Base-by-base conservation (phyloP, 805 yeast genomes). In the Yarrowia divulgata region DNA sequence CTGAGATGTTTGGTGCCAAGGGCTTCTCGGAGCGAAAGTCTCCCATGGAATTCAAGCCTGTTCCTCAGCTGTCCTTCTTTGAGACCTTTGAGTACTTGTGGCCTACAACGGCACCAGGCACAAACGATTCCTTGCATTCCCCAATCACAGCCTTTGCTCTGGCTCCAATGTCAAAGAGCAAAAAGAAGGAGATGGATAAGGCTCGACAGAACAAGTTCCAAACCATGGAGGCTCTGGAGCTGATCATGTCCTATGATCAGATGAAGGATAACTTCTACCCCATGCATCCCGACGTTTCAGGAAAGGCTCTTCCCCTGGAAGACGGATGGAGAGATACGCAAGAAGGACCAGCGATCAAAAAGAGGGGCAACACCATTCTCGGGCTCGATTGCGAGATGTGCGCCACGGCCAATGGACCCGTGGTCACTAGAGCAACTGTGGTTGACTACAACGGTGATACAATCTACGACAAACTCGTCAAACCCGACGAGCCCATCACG, bases 311-410 rank as follows among this genome's bases (percentile, higher is more conserved):
- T 10, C 72, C 71, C 14, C 70, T 71, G n/a, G 73, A 69, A 7
- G 74, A 73, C 0, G 83, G 80, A 4, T 90, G 90, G 88, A 83
- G 80, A 1, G 85, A 85, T 52, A 89, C 97, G 0, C 72, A 48
- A 14, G 69, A 75, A 0, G 85, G 86, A 1, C 57, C 62, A 3
- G 23, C 64, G 71, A 85, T 84, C 0, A 88, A 86, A 71, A 87
- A 82, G 10, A 88, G 88, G 0, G 84, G 90, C 0, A 87, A 35
- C 68, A 43, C 83, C 69, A 85, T 90, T 0, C 91, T 86, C 79
- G 95, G 97, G 0, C 72, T 95, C 19, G 99, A 94, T 79, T 95
- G 99, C 81, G 99, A 94, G 79, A 95, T 94, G 92, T 92, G 97
- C 76, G 79, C 83, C 70, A 79, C 93, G 0, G 84, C 80, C 0